These are phyloP conservation scores for Chaetomium tenue DNA, from an alignment of 495 filamentous ascomycete species.

Conservation along the genomic window DNA sequence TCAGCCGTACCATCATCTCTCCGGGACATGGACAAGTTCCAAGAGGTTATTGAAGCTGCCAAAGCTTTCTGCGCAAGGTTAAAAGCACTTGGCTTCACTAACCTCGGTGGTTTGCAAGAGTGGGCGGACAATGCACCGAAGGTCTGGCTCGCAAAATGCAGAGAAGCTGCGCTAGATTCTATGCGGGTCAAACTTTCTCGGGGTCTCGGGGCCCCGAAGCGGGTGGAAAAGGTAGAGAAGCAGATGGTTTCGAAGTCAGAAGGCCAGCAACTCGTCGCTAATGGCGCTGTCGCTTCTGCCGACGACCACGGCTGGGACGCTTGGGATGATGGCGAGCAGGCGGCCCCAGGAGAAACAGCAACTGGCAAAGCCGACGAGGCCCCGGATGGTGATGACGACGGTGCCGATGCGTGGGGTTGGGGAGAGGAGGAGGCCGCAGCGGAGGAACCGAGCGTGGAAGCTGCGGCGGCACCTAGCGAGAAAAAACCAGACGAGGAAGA, in stretches of 20 bases:
- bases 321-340: slow-evolving; percentile 62
- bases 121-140: slow-evolving; percentile 79
- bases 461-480: slow-evolving; percentile 28
- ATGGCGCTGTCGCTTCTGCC: slow-evolving; percentile 44
- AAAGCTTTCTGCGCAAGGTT: slow-evolving; percentile 62
- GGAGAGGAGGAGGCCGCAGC: slow-evolving; percentile 51
- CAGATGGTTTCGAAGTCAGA: slow-evolving; percentile 69
- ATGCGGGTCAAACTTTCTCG: slow-evolving; percentile 65
- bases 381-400: slow-evolving; percentile 45
- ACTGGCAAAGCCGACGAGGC: not conserved
- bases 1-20: slow-evolving; percentile 71
- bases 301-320: slow-evolving; percentile 69
- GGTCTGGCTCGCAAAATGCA: slow-evolving; percentile 82
- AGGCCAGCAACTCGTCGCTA: slow-evolving; percentile 56
- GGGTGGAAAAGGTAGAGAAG: slow-evolving; percentile 82
- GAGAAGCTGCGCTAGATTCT: slow-evolving; percentile 69
- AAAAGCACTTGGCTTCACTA: slow-evolving; percentile 62
- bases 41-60: slow-evolving; percentile 59
- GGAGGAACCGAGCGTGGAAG: slow-evolving; percentile 22
- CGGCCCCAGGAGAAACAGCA: slow-evolving; percentile 27
- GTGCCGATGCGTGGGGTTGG: slow-evolving; percentile 60
- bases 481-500: slow-evolving; percentile 46
- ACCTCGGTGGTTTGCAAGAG: slow-evolving; percentile 65
- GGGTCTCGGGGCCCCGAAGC: slow-evolving; percentile 60
- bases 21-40: slow-evolving; percentile 65